Evolutionary conservation across 148 eudicot species (phyloP).

Genomic region (Fagopyrum homotropicum): DNA sequence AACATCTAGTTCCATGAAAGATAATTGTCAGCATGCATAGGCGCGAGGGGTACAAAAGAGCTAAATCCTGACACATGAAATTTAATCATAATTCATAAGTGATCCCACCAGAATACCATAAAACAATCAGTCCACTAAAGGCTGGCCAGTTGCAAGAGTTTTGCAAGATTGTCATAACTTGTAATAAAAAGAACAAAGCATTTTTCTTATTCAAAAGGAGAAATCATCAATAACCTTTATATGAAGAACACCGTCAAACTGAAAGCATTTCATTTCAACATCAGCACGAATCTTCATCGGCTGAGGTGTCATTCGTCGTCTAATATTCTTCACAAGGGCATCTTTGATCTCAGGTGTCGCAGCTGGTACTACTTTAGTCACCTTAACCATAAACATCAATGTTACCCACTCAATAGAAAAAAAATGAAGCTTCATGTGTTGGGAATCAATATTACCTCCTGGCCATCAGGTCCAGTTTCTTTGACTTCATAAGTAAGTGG

Average conservation of each 20-base stretch:
- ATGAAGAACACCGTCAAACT: constrained; percentile 95
- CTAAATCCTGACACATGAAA: background rate
- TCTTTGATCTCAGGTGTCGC: constrained; percentile 86
- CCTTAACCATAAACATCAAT: constrained; percentile 26
- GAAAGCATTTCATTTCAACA: constrained; percentile 94
- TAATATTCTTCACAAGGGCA: constrained; percentile 65
- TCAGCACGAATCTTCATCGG: constrained; percentile 97
- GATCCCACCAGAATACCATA: background rate
- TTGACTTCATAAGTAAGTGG: constrained; percentile 77
- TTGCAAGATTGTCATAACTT: background rate
- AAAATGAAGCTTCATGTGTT: background rate
- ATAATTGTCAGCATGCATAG: too few species aligned
- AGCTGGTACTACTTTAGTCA: constrained; percentile 77
- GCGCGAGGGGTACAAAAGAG: background rate
- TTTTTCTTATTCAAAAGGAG: background rate
- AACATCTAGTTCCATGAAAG: too few species aligned
- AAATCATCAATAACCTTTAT: constrained; percentile 56
- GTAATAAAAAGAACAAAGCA: background rate
- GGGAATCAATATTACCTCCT: constrained; percentile 49
- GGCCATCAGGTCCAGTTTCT: constrained; percentile 81
- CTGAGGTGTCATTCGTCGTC: constrained; percentile 97
- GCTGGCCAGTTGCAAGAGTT: background rate
- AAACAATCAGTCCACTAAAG: background rate
- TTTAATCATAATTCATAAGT: background rate
- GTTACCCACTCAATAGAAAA: constrained; percentile 7